Base-by-base conservation (phyloP, 2,329 filamentous ascomycete species). In the Fusarium sp. region DNA sequence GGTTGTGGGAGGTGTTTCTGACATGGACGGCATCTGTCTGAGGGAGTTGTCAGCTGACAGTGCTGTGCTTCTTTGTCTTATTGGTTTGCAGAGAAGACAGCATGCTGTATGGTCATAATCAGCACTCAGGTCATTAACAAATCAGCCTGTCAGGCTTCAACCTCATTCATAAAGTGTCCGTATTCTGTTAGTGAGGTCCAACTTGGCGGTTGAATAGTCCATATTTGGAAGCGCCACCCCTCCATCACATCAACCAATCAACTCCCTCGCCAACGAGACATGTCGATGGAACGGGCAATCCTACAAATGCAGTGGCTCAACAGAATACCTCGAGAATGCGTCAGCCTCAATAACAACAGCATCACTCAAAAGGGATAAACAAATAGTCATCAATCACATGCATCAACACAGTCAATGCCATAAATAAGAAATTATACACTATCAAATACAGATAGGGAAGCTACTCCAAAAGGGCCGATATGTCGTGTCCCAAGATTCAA, bases 351-450 rank as follows among this genome's bases (percentile, higher is more conserved):
- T 22, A 22, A 22, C 2, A 22, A 22, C 22, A 22, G 22, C 22
- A 22, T 22, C 22, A 27, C 11, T 22, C 12, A 56, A 12, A 43
- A 30, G 20, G 17, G 4, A 37, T 40, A 22, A 35, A 22, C 20
- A 14, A 4, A 17, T 59, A 50, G 69, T 35, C 20, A 25, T 33
- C 52, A 69, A 47, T 59, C 22, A 43, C 52, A 30, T 25, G 32
- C 33, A 70, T 65, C 62, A 50, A 72, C 20, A 35, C 43, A 59
- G 63, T 54, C 57, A 67, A 40, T 70, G 64, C 61, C 17, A 60
- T 9, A 68, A 68, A 74, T 79, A 75, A 79, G 70, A 80, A 80
- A 82, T 82, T 82, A 82, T 81, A 81, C 80, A 82, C 80, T 81
- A 81, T 80, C 77, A 66, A 81, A 80, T 81, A 80, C 75, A 81